Evolutionary conservation across 78 protist species (phyloP), one percentile per base, ranked within the genome.

Genomic region (Pigoraptor vietnamica): DNA sequence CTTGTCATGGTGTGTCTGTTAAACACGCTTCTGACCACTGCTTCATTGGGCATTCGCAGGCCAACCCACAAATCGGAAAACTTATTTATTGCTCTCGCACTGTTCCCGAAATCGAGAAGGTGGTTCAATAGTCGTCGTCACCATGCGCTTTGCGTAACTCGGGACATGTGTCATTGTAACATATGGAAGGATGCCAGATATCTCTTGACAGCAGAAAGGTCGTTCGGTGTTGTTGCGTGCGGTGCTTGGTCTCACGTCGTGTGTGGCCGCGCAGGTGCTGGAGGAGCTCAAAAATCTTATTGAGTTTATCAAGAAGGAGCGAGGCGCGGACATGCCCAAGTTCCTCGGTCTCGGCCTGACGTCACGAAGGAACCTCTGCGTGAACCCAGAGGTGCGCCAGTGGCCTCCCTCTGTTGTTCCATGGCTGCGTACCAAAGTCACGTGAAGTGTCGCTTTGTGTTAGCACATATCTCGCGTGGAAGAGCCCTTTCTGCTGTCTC

Each of bases 61-160:
- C 84, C 23, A 91, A 95, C 93, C 88, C 96, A 0, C 90, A 92
- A 87, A 87, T 89, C 34, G 89, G 94, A 29, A 96, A 95, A 93
- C 91, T 98, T n/a, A 40, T 98, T 24, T 99, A 98, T 94, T 98
- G 99, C 96, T 95, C 99, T 21, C 98, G 99, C 38, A 99, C 99
- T 2, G 98, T 98, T 34, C 96, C 97, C 0, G 99, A 99, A 92
- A 97, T 98, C 91, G 97, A 95, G 39, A 97, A 98, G 94, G 95
- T 94, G 21, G 81, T 79, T 25, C n/a, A 0, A 19, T 89, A 1
- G 21, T 87, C 1, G 2, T 39, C 19, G 14, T 25, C 1, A 25
- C 56, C 32, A 25, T n/a, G n/a, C n/a, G n/a, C n/a, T n/a, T n/a
- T n/a, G n/a, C n/a, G n/a, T n/a, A n/a, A n/a, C n/a, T n/a, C n/a